phyloP scores from a whole-genome alignment of 2,329 filamentous ascomycete genomes.

The Leptodontidium sp. region DNA sequence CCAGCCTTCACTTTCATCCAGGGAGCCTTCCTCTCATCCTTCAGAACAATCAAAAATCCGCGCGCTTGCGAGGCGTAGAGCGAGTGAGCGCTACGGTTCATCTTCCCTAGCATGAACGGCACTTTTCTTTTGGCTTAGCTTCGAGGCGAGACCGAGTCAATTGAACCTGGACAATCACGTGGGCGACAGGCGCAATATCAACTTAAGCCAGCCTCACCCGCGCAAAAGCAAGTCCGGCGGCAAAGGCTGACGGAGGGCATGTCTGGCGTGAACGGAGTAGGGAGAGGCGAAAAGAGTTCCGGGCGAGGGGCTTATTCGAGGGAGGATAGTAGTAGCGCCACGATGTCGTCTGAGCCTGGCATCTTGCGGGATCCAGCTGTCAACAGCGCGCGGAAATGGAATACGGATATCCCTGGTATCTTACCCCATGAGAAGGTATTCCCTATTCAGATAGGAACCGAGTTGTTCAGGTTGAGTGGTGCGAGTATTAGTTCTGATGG shows the following conservation, averaged over 20 bases:
- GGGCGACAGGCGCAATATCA: constrained; percentile 3
- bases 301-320: neutral
- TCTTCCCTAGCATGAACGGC: neutral
- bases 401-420: constrained; percentile 47
- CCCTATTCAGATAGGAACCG: constrained; percentile 73
- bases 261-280: constrained; percentile 13
- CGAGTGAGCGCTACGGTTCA: neutral
- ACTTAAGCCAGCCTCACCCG: neutral
- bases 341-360: constrained; percentile 31
- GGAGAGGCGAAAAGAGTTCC: neutral
- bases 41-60: neutral
- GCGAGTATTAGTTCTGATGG: constrained; percentile 77
- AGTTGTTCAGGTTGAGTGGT: constrained; percentile 73
- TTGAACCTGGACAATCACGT: constrained; percentile 5
- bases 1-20: neutral
- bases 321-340: constrained; percentile 9
- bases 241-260: neutral
- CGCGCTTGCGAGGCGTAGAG: neutral
- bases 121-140: constrained; percentile 3
- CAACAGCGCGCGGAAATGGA: constrained; percentile 32
- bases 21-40: neutral
- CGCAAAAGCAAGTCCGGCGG: constrained; percentile 3
- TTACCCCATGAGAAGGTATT: constrained; percentile 59
- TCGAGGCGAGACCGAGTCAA: constrained; percentile 3
- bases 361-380: constrained; percentile 35